Evolutionary conservation across 768 basidiomycete genomes (phyloP).

Genomic region (Mycena alexandri): DNA sequence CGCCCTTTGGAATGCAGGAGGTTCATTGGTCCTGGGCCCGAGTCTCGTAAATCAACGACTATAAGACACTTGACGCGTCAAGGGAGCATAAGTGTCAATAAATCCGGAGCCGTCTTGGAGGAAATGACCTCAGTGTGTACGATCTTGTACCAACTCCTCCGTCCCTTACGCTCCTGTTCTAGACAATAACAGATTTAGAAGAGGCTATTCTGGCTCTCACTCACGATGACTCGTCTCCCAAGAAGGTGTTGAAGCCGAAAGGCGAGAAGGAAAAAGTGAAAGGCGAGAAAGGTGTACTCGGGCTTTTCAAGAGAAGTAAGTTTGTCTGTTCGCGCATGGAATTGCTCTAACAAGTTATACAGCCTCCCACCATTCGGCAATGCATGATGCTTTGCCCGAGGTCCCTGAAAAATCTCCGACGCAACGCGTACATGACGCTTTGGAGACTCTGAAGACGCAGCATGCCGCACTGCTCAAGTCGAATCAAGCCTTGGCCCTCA

Average conservation of each 20-base stretch:
- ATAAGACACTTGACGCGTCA: conserved; percentile 57
- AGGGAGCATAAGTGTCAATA: conserved; percentile 60
- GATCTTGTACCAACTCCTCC: conserved; percentile 12
- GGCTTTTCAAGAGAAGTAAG: conserved; percentile 73
- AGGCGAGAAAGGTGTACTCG: conserved; percentile 67
- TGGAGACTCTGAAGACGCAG: conserved; percentile 71
- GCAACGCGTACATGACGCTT: conserved; percentile 60
- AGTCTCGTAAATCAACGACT: conserved; percentile 57
- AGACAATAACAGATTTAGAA: conserved; percentile 76
- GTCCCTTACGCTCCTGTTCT: conserved; percentile 13
- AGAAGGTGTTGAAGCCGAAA: conserved; percentile 51
- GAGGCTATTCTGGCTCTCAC: conserved; percentile 59
- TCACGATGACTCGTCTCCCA: conserved; percentile 49
- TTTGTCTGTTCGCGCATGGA: conserved; percentile 19
- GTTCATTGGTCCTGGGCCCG: conserved; percentile 68
- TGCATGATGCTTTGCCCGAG: conserved; percentile 39
- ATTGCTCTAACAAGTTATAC: conserved; percentile 1
- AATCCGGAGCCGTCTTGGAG: conserved; percentile 66
- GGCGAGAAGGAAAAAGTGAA: conserved; percentile 64
- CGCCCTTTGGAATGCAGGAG: conserved; percentile 58
- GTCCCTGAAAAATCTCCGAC: conserved; percentile 26
- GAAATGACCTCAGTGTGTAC: conserved; percentile 74
- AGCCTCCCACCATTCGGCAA: conserved; percentile 44
- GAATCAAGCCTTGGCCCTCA: conserved; percentile 49
- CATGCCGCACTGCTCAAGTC: conserved; percentile 65